Evolutionary conservation across 306 rosid genomes (phyloP).

Genomic region (Cicer pinnatifidum): DNA sequence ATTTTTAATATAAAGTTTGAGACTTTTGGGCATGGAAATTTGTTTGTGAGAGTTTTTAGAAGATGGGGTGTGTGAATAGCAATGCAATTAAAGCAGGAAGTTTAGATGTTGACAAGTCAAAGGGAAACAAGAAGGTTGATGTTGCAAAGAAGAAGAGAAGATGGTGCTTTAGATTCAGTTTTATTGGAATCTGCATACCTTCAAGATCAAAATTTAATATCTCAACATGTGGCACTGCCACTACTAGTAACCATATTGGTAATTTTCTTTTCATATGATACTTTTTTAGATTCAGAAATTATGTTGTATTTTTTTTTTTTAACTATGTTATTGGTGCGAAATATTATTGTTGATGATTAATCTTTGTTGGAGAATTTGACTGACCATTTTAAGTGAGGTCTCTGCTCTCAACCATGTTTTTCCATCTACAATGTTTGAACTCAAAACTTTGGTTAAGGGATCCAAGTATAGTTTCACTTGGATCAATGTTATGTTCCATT

Average conservation of each 20-base stretch:
- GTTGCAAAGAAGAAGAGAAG: slow-evolving; percentile 59
- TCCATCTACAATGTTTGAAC: too few relatives aligned
- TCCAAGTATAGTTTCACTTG: too few relatives aligned
- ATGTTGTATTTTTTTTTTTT: slow-evolving; percentile 19
- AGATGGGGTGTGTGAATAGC: slow-evolving; percentile 69
- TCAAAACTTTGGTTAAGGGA: too few relatives aligned
- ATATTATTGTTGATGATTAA: too few relatives aligned
- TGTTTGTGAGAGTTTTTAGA: slow-evolving; percentile 44
- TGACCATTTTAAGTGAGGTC: too few relatives aligned
- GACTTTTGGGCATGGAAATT: slow-evolving; percentile 43
- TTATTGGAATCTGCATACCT: slow-evolving; percentile 71
- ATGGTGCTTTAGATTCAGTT: slow-evolving; percentile 68
- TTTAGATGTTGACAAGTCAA: slow-evolving; percentile 68
- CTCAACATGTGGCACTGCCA: slow-evolving; percentile 61
- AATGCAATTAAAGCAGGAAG: slow-evolving; percentile 68
- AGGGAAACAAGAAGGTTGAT: slow-evolving; percentile 54
- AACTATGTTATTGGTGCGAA: too few relatives aligned
- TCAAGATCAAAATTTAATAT: slow-evolving; percentile 85
- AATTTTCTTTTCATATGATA: slow-evolving; percentile 39
- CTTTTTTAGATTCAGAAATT: slow-evolving; percentile 29
- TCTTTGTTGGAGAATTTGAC: too few relatives aligned
- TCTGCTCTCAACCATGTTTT: too few relatives aligned
- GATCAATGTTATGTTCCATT: slow-evolving; percentile 9
- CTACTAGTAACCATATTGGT: slow-evolving; percentile 60
- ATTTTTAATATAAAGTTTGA: slow-evolving; percentile 32